phyloP scores from a whole-genome alignment of 257 asterid genomes.

The Nicotiana knightiana region DNA sequence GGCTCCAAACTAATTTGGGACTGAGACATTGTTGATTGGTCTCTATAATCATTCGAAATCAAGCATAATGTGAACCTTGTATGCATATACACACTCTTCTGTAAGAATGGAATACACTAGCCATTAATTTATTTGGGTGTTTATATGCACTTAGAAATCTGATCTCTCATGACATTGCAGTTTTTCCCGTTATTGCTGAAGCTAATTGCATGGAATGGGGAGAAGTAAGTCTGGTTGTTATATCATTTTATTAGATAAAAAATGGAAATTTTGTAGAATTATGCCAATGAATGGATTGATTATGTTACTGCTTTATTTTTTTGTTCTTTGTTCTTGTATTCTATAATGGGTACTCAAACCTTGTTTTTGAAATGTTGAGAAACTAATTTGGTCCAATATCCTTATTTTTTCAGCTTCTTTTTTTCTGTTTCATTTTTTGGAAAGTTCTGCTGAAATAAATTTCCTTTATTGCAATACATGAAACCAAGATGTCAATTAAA shows the following conservation, averaged over 20 bases:
- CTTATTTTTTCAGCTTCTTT: neutral
- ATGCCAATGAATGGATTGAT: neutral
- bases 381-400: neutral
- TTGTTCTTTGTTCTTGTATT: neutral
- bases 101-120: neutral
- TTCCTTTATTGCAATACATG: neutral
- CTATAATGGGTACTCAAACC: neutral
- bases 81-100: neutral
- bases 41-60: neutral
- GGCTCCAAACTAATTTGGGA: neutral
- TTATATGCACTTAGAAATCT: conserved; percentile 12
- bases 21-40: neutral
- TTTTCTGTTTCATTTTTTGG: neutral
- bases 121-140: neutral
- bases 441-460: conserved; percentile 4
- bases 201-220: conserved; percentile 96
- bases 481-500: neutral
- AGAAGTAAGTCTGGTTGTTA: conserved; percentile 48
- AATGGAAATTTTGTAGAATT: neutral
- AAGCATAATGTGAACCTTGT: neutral
- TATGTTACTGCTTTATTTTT: neutral
- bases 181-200: conserved; percentile 87
- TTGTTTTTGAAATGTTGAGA: neutral
- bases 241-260: neutral
- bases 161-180: conserved; percentile 47